Percentiles rank a stretch among this genome's conserved stretches.
phyloP scores from a whole-genome alignment of 2,329 filamentous ascomycete species.

The Gaeumannomyces sp. region DNA sequence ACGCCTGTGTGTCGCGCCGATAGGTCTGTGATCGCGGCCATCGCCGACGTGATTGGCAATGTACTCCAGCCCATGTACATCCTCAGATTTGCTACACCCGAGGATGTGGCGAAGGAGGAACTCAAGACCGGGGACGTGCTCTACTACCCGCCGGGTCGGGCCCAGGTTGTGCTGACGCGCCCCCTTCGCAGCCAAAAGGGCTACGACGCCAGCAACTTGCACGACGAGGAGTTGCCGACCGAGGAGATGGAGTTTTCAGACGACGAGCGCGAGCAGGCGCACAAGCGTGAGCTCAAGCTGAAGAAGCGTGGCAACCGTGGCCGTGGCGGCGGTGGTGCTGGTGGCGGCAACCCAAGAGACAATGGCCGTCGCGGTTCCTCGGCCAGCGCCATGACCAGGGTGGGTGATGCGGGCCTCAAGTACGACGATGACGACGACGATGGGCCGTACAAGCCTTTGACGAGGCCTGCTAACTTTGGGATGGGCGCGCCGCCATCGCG shows the following conservation, averaged over 20 bases:
- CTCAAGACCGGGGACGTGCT: slow-evolving; percentile 64
- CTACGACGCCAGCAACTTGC: slow-evolving; percentile 88
- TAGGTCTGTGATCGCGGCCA: slow-evolving; percentile 68
- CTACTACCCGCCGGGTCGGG: slow-evolving; percentile 74
- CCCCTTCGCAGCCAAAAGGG: slow-evolving; percentile 74
- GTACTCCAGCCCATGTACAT: slow-evolving; percentile 84
- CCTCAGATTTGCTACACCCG: slow-evolving; percentile 60
- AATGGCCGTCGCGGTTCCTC: neutral
- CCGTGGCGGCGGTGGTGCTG: slow-evolving; percentile 19
- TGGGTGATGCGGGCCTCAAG: slow-evolving; percentile 42
- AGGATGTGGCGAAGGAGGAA: slow-evolving; percentile 57
- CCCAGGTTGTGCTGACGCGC: slow-evolving; percentile 81
- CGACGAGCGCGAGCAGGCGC: slow-evolving; percentile 85
- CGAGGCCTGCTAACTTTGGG: slow-evolving; percentile 60
- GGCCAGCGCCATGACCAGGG: slow-evolving; percentile 17
- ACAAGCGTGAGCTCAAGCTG: slow-evolving; percentile 64
- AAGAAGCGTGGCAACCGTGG: slow-evolving; percentile 42
- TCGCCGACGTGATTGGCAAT: slow-evolving; percentile 81
- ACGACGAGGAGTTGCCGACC: slow-evolving; percentile 82
- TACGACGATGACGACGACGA: slow-evolving; percentile 66
- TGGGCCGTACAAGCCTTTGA: slow-evolving; percentile 65
- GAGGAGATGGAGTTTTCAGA: slow-evolving; percentile 95
- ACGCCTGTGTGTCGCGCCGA: slow-evolving; percentile 77
- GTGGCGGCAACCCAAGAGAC: neutral
- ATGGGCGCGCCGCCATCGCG: slow-evolving; percentile 39